Conservation (phyloP, 2,329 filamentous ascomycete genomes). For the Trichoderma sp. region DNA sequence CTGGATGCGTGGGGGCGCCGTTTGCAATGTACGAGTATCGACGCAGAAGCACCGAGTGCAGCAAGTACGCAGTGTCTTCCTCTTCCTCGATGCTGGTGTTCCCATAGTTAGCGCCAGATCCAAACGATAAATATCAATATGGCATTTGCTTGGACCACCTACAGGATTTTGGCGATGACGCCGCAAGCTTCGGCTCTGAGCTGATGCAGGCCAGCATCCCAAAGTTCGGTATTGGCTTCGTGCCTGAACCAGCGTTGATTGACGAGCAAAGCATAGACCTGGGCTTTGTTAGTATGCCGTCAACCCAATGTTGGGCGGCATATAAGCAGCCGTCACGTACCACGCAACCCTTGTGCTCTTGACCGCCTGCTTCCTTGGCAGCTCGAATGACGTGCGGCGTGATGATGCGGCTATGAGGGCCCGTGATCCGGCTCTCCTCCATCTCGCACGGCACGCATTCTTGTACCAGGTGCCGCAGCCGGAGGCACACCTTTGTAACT, state of each 20-base stretch:
- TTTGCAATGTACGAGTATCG: slow-evolving; percentile 82
- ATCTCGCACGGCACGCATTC: slow-evolving; percentile 89
- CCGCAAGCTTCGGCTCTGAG: slow-evolving; percentile 83
- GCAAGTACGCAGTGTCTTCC: slow-evolving; percentile 74
- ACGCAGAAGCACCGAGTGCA: slow-evolving; percentile 81
- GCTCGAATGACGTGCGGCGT: slow-evolving; percentile 77
- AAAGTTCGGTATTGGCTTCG: slow-evolving; percentile 80
- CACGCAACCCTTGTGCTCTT: slow-evolving; percentile 75
- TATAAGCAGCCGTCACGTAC: slow-evolving; percentile 40
- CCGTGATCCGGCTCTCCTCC: slow-evolving; percentile 71
- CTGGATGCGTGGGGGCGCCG: slow-evolving; percentile 69
- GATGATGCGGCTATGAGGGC: slow-evolving; percentile 82
- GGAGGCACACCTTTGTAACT: slow-evolving; percentile 87
- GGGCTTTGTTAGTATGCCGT: background rate
- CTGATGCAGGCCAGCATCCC: slow-evolving; percentile 84
- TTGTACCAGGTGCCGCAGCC: slow-evolving; percentile 88
- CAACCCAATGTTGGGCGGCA: background rate
- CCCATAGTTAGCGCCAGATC: background rate
- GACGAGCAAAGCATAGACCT: slow-evolving; percentile 76
- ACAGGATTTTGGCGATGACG: slow-evolving; percentile 82
- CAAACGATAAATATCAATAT: background rate
- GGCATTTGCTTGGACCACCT: slow-evolving; percentile 33
- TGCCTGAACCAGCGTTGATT: slow-evolving; percentile 73
- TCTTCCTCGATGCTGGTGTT: slow-evolving; percentile 75
- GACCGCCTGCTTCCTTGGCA: slow-evolving; percentile 77